A percentile compares a stretch with the other conserved stretches of the same genome.
Conservation (phyloP, 306 rosid species). For the Ormosia semicastrata region DNA sequence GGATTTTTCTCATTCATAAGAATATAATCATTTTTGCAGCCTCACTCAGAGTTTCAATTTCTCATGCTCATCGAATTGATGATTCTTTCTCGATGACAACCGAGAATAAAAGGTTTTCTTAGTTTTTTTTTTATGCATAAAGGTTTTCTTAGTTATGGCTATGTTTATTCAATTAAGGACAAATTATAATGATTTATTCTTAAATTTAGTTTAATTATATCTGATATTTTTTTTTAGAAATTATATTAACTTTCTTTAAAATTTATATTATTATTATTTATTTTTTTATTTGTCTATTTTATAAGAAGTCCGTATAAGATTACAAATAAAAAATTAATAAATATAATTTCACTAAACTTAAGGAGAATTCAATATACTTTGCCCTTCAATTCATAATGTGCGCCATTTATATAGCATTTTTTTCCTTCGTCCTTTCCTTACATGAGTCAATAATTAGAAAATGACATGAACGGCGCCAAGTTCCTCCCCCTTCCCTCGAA, state of each 20-base stretch:
- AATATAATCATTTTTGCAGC: background rate
- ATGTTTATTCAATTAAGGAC: no score
- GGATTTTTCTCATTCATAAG: background rate
- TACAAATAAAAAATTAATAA: no score
- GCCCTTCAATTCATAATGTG: background rate
- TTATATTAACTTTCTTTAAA: no score
- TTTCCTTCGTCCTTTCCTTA: background rate
- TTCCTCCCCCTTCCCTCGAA: background rate
- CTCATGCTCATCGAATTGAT: background rate
- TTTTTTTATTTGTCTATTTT: no score
- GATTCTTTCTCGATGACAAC: background rate
- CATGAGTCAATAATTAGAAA: background rate
- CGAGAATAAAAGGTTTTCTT: background rate
- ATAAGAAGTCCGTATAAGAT: no score
- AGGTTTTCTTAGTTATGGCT: background rate
- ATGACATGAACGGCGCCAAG: background rate
- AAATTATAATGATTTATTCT: no score
- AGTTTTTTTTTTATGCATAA: no score
- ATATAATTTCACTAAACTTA: no score
- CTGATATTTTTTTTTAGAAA: no score
- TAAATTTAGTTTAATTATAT: no score
- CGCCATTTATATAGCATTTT: background rate
- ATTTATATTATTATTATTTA: no score
- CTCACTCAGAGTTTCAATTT: background rate
- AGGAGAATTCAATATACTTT: no score